Evolutionary conservation across 192 early-diverging fungal genomes (phyloP), one percentile per base, ranked within the genome.

Genomic region (Backusella australiensis): DNA sequence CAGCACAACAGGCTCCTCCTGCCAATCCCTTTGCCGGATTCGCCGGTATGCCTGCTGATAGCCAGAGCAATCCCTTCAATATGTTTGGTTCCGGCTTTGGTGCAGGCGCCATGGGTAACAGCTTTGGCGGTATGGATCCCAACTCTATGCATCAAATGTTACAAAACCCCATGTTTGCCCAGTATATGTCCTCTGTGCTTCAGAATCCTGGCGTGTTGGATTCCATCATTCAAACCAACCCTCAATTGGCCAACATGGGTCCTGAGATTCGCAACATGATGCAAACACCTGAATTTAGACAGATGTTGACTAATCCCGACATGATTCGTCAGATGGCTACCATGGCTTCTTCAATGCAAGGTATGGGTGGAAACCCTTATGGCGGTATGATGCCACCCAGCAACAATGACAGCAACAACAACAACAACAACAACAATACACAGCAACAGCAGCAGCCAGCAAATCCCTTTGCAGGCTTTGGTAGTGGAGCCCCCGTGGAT

Each of bases 221-320:
- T 36, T 86, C 86, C 69, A 93, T 98, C 89, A 90, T 94, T 41
- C 88, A 91, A 2, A 88, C 86, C 78, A 96, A 96, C 81, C 96
- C 97, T 34, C 87, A 91, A 72, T 74, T 97, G 49, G 87, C 92
- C 36, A 78, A 83, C 65, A 93, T 97, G 85, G 94, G 92, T 34
- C 96, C 96, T 35, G 88, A 97, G 84, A 86, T 97, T 81, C 93
- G 96, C 71, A 81, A 90, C 81, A 93, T 94, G 89, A 89, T 98
- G 82, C 89, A 89, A 66, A 89, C 90, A 70, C 93, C 93, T 1
- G 89, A 90, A 77, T 90, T 93, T 71, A 86, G 90, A 70, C 89
- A 92, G 34, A 94, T 98, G 89, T 86, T 96, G 73, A 80, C 92
- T 72, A 93, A 98, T 84, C 97, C 97, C 15, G 89, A 96, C 34